These are phyloP conservation scores for Planoprotostelium fungivorum DNA, from an alignment of 78 protist species.

Conservation along the genomic window DNA sequence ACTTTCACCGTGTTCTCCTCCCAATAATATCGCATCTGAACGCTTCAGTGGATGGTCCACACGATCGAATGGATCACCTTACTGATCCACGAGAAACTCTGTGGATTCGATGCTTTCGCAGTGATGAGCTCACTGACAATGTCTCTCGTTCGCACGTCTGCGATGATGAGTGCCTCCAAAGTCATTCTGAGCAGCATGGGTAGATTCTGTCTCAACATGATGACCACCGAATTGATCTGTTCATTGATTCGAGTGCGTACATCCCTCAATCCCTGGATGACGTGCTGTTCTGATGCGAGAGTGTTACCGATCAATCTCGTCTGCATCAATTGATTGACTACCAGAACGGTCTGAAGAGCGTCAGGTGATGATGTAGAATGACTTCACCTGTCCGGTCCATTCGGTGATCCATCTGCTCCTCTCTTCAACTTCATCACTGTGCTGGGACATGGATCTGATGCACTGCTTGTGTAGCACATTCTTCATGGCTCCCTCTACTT, in stretches of 20 bases:
- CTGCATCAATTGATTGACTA: neutral
- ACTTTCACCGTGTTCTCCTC: slow-evolving; percentile 38
- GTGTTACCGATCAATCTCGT: neutral
- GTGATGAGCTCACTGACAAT: neutral
- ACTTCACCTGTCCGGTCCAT: neutral
- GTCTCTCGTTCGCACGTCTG: slow-evolving; percentile 86
- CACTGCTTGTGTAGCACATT: neutral
- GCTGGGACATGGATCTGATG: neutral
- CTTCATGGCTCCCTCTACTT: neutral
- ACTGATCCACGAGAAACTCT: slow-evolving; percentile 54
- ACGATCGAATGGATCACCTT: neutral
- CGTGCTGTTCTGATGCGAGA: neutral
- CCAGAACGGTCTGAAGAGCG: neutral
- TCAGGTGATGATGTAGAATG: neutral
- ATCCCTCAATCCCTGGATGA: neutral
- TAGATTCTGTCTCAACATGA: slow-evolving; percentile 53
- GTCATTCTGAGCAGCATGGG: slow-evolving; percentile 68
- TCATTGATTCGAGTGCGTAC: neutral
- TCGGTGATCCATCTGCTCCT: neutral
- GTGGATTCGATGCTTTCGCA: slow-evolving; percentile 10
- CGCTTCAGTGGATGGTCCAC: slow-evolving; percentile 84
- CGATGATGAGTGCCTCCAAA: slow-evolving; percentile 86
- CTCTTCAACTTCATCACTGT: neutral
- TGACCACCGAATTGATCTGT: neutral
- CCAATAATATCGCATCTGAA: slow-evolving; percentile 86